Conservation (phyloP, 169 alveolate species). For the Plasmodium sp. region DNA sequence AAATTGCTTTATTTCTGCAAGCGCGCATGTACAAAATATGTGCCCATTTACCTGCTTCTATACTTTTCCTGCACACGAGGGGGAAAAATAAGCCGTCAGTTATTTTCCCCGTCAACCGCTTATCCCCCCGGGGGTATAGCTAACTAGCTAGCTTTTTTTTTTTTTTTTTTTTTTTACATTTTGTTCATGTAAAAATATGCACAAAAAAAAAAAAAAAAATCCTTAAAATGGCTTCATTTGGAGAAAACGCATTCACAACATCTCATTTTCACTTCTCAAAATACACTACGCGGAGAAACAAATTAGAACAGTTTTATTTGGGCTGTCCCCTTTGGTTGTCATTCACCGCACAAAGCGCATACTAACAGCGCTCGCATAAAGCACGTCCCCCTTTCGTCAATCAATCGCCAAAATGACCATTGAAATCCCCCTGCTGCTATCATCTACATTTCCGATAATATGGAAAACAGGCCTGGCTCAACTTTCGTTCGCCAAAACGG, state of each 20-base stretch:
- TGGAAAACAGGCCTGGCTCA: constrained; percentile 74
- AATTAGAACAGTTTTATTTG: not conserved
- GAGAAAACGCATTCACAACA: not conserved
- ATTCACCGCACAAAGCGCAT: not conserved
- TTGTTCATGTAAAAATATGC: not conserved
- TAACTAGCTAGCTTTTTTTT: not conserved
- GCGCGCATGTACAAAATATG: not conserved
- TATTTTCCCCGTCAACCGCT: not conserved
- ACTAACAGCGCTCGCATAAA: not conserved
- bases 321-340: not conserved
- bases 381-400: not conserved
- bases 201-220: not conserved
- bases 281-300: not conserved
- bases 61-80: not conserved
- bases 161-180: not conserved
- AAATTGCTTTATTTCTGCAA: not conserved
- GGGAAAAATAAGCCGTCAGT: not conserved
- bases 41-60: not conserved
- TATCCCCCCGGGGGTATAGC: not conserved
- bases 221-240: not conserved
- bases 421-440: constrained; percentile 55
- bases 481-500: constrained; percentile 75
- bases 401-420: constrained; percentile 31
- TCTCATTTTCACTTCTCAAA: not conserved
- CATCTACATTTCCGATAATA: constrained; percentile 65